Evolutionary conservation across 1,139 yeast genomes (phyloP).

Genomic region (Suhomyces chickasaworum): DNA sequence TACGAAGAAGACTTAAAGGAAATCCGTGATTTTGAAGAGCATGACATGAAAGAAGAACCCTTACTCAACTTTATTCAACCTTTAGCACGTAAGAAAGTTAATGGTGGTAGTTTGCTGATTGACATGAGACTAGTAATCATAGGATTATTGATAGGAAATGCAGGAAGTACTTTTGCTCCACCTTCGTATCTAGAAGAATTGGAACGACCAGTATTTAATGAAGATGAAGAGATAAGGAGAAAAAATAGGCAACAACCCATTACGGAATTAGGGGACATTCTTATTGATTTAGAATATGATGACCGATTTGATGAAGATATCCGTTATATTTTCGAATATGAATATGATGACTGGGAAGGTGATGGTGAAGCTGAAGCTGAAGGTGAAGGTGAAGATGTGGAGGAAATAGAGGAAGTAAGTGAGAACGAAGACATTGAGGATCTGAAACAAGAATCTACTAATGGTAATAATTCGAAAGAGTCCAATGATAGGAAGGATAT

Average conservation of each 20-base stretch:
- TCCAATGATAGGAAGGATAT: background rate
- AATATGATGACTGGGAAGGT: constrained; percentile 42
- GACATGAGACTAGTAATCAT: constrained; percentile 49
- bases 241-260: constrained; percentile 27
- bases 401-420: constrained; percentile 20
- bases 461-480: background rate
- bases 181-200: constrained; percentile 15
- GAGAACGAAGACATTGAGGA: constrained; percentile 6
- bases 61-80: constrained; percentile 62
- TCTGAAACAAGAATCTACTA: background rate
- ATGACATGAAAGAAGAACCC: constrained; percentile 59
- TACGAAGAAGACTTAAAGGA: constrained; percentile 20
- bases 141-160: constrained; percentile 30
- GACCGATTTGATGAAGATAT: constrained; percentile 77
- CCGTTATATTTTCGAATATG: constrained; percentile 68
- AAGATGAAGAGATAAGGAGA: constrained; percentile 22
- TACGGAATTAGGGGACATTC: constrained; percentile 52
- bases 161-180: constrained; percentile 27
- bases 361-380: too few relatives aligned
- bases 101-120: constrained; percentile 57
- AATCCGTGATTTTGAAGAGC: constrained; percentile 29
- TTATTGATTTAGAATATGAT: constrained; percentile 60
- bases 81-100: constrained; percentile 54
- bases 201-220: constrained; percentile 15
- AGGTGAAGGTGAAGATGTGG: too few relatives aligned